Base-by-base conservation (phyloP, 2,329 filamentous ascomycete species). In the Botrytis tulipae region DNA sequence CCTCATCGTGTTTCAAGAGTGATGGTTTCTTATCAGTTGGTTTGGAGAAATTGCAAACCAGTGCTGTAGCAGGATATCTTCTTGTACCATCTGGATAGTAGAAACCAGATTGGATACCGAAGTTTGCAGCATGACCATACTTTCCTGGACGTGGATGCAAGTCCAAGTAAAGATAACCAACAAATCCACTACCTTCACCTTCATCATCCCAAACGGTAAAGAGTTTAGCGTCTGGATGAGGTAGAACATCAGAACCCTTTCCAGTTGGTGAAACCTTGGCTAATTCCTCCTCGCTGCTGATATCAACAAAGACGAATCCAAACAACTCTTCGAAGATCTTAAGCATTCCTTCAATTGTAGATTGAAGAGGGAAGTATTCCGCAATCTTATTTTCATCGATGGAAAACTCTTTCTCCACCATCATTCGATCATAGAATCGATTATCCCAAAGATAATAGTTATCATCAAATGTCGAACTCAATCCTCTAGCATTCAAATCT, bases 1-100 rank as follows among this genome's bases (percentile, higher is more conserved):
- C 92, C 82, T 95, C 92, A 72, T 93, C 90, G 79, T 95, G 93
- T 86, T 95, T 94, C 60, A 96, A 87, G 5, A 95, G 86, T 35
- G 90, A 92, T 7, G 93, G 93, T 82, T 94, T 94, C 80, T 88
- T 92, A 16, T 89, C 84, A 1, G 91, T 92, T 3, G 93, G 91
- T 83, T 95, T 95, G 80, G 90, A 92, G 82, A 95, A 95, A 84
- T 95, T 95, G 87, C 93, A 95, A 18, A 95, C 92, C 18, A 95
- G 85, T 1, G 93, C 92, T 0, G 93, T 95, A 1, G 91, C 91
- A 9, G 93, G 92, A 81, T 94, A 95, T 73, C 90, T 87, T 72
- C 92, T 87, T 51, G 88, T 90, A 75, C 92, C 92, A 74, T 94
- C 89, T 70, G 88, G 84, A 73, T 87, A 85, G 73, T 90, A 83